Evolutionary conservation across 768 basidiomycete genomes (phyloP).

Genomic region (Rhodotorula kratochvilovae): DNA sequence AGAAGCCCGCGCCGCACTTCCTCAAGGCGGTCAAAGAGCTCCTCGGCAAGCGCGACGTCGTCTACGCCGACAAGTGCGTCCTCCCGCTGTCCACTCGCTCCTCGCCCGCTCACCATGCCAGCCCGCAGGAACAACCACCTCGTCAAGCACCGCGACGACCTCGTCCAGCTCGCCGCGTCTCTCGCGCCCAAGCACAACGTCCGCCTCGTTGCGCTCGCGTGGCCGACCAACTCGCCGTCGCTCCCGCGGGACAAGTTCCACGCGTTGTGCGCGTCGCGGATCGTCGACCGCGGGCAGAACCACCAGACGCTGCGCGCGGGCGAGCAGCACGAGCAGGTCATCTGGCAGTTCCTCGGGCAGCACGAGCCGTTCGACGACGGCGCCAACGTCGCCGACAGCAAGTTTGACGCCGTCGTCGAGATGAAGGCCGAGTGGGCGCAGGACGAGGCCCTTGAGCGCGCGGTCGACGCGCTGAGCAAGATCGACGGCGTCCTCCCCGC

Average conservation of each 20-base stretch:
- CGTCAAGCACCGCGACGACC: conserved; percentile 65
- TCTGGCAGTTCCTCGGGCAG: conserved; percentile 73
- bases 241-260: conserved; percentile 61
- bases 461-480: conserved; percentile 58
- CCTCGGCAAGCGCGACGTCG: conserved; percentile 64
- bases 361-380: conserved; percentile 59
- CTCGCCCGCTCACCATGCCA: conserved; percentile 25
- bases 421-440: conserved; percentile 61
- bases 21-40: conserved; percentile 59
- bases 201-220: conserved; percentile 75
- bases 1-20: conserved; percentile 59
- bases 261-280: conserved; percentile 70
- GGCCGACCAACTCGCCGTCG: conserved; percentile 55
- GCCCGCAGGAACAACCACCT: conserved; percentile 80
- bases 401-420: conserved; percentile 61
- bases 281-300: conserved; percentile 68
- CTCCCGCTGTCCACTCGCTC: neutral
- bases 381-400: conserved; percentile 52
- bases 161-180: conserved; percentile 57
- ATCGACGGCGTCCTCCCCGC: conserved; percentile 53
- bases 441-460: conserved; percentile 57
- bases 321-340: conserved; percentile 65
- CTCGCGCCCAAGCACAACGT: conserved; percentile 48
- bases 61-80: conserved; percentile 85
- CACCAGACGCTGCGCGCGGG: conserved; percentile 75